Evolutionary conservation across 257 asterid species (phyloP).

Genomic region (Nicotiana paniculata): DNA sequence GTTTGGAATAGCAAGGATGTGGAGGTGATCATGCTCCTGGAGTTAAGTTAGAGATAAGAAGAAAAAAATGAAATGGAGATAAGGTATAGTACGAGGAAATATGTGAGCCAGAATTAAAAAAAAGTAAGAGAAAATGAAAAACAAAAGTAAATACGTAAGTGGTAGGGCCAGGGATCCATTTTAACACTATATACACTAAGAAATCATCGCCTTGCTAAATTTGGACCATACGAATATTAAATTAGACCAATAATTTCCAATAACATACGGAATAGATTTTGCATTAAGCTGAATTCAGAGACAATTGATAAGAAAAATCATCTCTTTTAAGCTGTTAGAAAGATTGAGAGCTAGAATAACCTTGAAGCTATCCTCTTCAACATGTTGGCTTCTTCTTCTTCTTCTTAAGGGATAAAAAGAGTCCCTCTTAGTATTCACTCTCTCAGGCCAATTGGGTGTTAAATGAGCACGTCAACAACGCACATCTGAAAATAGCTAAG

Average conservation of each 20-base stretch:
- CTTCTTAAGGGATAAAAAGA: not conserved
- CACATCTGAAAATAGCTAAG: not conserved
- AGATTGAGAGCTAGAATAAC: not conserved
- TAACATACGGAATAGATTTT: too few relatives aligned
- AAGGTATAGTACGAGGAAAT: not conserved
- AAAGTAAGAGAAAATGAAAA: not conserved
- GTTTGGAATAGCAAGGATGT: constrained; percentile 15
- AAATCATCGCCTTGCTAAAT: too few relatives aligned
- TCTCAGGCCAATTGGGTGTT: not conserved
- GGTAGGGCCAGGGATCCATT: too few relatives aligned
- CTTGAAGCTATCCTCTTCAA: constrained; percentile 6
- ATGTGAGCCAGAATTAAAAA: not conserved
- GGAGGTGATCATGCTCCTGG: constrained; percentile 19
- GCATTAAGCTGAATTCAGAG: too few relatives aligned
- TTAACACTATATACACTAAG: too few relatives aligned
- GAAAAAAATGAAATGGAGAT: not conserved
- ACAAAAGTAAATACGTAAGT: not conserved
- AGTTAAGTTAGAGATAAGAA: not conserved
- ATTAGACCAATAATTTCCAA: too few relatives aligned
- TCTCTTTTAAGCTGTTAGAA: not conserved
- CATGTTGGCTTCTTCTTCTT: not conserved
- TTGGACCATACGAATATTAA: too few relatives aligned
- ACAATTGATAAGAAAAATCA: too few relatives aligned
- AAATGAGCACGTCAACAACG: not conserved
- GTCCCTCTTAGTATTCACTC: not conserved